Evolutionary conservation across 2,329 filamentous ascomycete genomes (phyloP).

Genomic region (Ilyonectria sp.): DNA sequence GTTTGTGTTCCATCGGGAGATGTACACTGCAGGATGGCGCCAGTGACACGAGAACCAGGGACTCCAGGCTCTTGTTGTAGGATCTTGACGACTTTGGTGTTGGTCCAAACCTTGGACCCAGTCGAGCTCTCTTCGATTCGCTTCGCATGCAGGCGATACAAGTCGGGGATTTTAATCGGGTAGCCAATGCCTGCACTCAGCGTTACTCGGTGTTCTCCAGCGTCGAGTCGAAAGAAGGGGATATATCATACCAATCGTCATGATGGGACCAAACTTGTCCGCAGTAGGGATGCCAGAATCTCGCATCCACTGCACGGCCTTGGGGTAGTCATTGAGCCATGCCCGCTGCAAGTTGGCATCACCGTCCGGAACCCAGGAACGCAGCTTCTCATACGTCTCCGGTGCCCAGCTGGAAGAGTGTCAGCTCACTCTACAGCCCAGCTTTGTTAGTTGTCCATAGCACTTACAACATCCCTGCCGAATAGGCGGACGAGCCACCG

Average conservation of each 20-base stretch:
- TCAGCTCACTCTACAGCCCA: not conserved
- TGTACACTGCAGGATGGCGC: not conserved
- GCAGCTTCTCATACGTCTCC: not conserved
- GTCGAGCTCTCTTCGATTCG: not conserved
- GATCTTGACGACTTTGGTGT: constrained; percentile 3
- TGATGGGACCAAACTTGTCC: not conserved
- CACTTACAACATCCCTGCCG: too few relatives aligned
- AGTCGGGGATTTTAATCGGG: not conserved
- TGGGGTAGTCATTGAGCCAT: too few relatives aligned
- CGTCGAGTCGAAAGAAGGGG: not conserved
- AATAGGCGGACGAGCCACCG: not conserved
- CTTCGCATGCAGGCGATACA: not conserved
- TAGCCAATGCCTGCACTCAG: not conserved
- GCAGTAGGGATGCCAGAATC: constrained; percentile 1
- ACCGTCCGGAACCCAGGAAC: too few relatives aligned
- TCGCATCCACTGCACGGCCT: too few relatives aligned
- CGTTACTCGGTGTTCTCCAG: not conserved
- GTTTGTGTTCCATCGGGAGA: not conserved
- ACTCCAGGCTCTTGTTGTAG: not conserved
- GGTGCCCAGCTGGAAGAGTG: not conserved
- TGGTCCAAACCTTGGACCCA: not conserved
- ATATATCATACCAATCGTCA: constrained; percentile 2
- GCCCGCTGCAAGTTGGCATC: too few relatives aligned
- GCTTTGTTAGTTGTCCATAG: too few relatives aligned
- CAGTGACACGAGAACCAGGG: constrained; percentile 2